These are phyloP conservation scores for Entonaema liquescens DNA, from an alignment of 495 filamentous ascomycete genomes.

Conservation along the genomic window DNA sequence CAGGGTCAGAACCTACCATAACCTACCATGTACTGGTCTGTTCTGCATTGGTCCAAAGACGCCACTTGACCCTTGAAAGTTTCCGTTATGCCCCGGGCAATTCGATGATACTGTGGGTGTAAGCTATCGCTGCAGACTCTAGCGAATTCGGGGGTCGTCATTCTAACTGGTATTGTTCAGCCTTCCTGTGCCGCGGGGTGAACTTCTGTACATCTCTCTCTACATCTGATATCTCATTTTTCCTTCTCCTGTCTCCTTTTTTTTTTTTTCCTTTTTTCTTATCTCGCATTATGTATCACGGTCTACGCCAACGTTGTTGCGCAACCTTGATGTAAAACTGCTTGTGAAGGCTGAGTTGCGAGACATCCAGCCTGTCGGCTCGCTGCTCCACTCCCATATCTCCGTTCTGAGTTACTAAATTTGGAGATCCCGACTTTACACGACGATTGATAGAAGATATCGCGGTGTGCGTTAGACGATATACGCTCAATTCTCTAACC, in stretches of 20 bases:
- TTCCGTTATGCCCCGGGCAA: conserved; percentile 34
- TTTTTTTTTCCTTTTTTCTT: background rate
- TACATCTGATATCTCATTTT: conserved; percentile 18
- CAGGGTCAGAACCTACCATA: conserved; percentile 16
- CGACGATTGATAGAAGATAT: conserved; percentile 7
- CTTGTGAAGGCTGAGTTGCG: conserved; percentile 30
- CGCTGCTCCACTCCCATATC: conserved; percentile 36
- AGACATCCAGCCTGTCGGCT: conserved; percentile 25
- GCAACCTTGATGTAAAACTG: conserved; percentile 28
- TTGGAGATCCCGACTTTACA: conserved; percentile 9
- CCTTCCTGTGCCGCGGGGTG: conserved; percentile 38
- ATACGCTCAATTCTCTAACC: conserved; percentile 19
- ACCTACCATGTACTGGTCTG: conserved; percentile 3
- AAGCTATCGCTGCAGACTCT: conserved; percentile 35
- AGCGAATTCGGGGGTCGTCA: conserved; percentile 36
- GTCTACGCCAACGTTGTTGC: conserved; percentile 23
- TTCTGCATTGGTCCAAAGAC: conserved; percentile 30
- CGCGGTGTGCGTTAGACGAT: conserved; percentile 15
- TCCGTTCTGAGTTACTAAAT: conserved; percentile 25
- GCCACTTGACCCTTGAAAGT: conserved; percentile 31
- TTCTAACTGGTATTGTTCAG: conserved; percentile 26
- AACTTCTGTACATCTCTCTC: conserved; percentile 24
- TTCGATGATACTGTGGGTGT: conserved; percentile 36
- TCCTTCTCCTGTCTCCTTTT: conserved; percentile 14
- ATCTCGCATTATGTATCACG: conserved; percentile 24